Evolutionary conservation across 2,329 filamentous ascomycete genomes (phyloP), one percentile per base, ranked within the genome.

Genomic region (Elsinoe batatas): DNA sequence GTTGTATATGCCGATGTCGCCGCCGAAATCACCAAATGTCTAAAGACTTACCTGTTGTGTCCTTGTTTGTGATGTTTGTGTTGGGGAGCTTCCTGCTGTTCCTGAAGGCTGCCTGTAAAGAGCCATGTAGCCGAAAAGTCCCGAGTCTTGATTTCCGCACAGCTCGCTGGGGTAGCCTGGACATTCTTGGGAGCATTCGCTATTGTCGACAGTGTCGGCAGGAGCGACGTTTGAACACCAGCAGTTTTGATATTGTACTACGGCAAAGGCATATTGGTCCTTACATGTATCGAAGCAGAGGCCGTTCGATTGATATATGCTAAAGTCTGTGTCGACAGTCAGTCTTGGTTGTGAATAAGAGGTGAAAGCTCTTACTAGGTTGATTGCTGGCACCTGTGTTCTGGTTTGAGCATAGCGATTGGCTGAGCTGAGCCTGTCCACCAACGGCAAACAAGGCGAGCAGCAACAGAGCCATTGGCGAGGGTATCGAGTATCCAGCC

Each of bases 221-320:
- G 87, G 87, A 1, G 76, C 75, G 63, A 83, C 83, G 66, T 89
- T 78, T 36, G 84, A 84, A 67, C 87, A 91, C 85, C 85, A 91
- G 66, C 87, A 91, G 53, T 76, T 69, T 32, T 80, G 73, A 13
- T 70, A 76, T 62, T 88, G 79, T 1, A 90, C 72, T 47, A 91
- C 74, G 60, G 84, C 85, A 59, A 84, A 87, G 37, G 86, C 85
- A 60, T 76, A 86, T 13, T 74, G 61, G 17, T 65, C 64, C 22
- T 69, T 63, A 69, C 87, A 91, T 49, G 76, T 76, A 49, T 79
- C 71, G 50, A 74, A 71, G 66, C 87, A 91, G 11, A 82, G 76
- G 30, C 86, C 86, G 62, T 88, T 82, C 17, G 85, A 86, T 67
- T 89, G 84, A 54, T 64, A 74, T 43, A 65, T 68, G 58, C 67